phyloP scores from a whole-genome alignment of 2,329 filamentous ascomycete species.

The Aureobasidium namibiae region DNA sequence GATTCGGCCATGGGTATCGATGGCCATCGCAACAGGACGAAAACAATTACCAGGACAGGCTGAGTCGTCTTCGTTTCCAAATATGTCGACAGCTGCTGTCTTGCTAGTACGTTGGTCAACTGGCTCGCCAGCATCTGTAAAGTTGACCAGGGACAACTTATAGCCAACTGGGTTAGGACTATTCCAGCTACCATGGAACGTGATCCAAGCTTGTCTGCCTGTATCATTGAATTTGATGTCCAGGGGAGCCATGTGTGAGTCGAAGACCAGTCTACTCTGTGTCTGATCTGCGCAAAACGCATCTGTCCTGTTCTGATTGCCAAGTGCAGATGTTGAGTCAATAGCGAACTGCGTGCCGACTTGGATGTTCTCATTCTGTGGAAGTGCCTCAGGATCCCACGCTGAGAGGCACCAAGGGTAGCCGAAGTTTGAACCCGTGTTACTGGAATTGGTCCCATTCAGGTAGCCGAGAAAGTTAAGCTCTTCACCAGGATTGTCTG shows the following conservation, averaged over 20 bases:
- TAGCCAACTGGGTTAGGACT: slow-evolving; percentile 42
- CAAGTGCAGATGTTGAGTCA: slow-evolving; percentile 21
- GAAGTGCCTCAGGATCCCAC: slow-evolving; percentile 51
- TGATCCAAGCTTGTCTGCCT: slow-evolving; percentile 52
- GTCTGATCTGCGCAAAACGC: slow-evolving; percentile 33
- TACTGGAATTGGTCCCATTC: slow-evolving; percentile 36
- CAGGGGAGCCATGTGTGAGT: slow-evolving; percentile 62
- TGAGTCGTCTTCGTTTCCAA: slow-evolving; percentile 46
- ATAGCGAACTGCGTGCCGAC: slow-evolving; percentile 45
- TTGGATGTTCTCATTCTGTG: slow-evolving; percentile 32
- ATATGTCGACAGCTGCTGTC: slow-evolving; percentile 40
- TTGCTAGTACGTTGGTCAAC: slow-evolving; percentile 37
- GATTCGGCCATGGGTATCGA: slow-evolving; percentile 44
- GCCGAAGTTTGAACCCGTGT: slow-evolving; percentile 53
- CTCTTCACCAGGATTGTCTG: slow-evolving; percentile 65
- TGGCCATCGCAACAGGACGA: slow-evolving; percentile 53
- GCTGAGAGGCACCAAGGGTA: slow-evolving; percentile 63
- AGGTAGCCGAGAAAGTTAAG: slow-evolving; percentile 63
- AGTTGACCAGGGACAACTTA: slow-evolving; percentile 41
- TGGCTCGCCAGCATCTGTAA: slow-evolving; percentile 37
- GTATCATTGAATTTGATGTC: slow-evolving; percentile 60
- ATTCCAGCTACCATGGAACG: slow-evolving; percentile 65
- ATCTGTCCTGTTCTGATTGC: slow-evolving; percentile 41
- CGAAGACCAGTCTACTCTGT: slow-evolving; percentile 49
- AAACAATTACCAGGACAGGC: slow-evolving; percentile 52